These are phyloP conservation scores for Pichia deserticola DNA, from an alignment of 805 yeast species.

Conservation along the genomic window DNA sequence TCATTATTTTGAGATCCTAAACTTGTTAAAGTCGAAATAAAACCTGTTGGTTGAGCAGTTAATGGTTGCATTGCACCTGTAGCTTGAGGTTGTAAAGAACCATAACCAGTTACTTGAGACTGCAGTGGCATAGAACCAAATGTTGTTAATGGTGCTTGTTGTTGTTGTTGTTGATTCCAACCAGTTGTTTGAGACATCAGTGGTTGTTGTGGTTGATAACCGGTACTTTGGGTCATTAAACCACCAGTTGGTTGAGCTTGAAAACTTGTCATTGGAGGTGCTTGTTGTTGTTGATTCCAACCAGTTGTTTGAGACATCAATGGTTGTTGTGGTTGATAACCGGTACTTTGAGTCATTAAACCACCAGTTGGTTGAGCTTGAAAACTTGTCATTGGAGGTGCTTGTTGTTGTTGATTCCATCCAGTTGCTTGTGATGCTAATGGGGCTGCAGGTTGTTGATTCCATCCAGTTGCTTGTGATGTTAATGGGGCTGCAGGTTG, in stretches of 20 bases:
- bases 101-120: constrained; percentile 38
- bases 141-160: constrained; percentile 29
- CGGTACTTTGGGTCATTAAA: constrained; percentile 37
- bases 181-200: constrained; percentile 34
- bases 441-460: neutral
- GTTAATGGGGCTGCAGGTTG: constrained; percentile 22
- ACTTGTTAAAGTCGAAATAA: constrained; percentile 26
- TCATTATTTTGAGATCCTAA: constrained; percentile 34
- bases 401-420: constrained; percentile 19
- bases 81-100: constrained; percentile 11
- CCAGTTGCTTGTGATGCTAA: constrained; percentile 34
- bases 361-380: constrained; percentile 15
- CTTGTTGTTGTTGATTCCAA: constrained; percentile 16
- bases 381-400: constrained; percentile 23
- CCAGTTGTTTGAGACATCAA: constrained; percentile 34
- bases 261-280: constrained; percentile 12
- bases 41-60: constrained; percentile 41
- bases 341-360: constrained; percentile 8
- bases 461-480: constrained; percentile 8
- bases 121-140: constrained; percentile 27
- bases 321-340: constrained; percentile 13
- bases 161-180: constrained; percentile 24
- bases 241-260: constrained; percentile 26
- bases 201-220: constrained; percentile 28
- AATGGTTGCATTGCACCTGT: constrained; percentile 19